Evolutionary conservation across 1,284 basidiomycete species (phyloP).

Genomic region (Thelephora terrestris): DNA sequence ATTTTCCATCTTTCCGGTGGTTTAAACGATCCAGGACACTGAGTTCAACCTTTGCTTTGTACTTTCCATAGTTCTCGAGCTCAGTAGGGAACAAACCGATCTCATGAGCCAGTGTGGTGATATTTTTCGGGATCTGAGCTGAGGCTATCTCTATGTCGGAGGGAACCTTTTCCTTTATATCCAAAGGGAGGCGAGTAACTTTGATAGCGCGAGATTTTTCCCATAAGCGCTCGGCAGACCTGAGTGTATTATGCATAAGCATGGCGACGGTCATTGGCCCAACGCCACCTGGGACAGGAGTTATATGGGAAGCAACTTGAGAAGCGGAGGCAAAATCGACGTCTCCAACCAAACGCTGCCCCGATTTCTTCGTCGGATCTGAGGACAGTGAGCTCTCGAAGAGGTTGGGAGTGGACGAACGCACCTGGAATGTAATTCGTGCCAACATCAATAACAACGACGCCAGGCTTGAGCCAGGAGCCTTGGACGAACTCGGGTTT

Average conservation of each 20-base stretch:
- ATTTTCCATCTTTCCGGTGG: slow-evolving; percentile 90
- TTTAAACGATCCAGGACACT: slow-evolving; percentile 78
- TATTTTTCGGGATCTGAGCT: slow-evolving; percentile 88
- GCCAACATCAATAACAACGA: slow-evolving; percentile 92
- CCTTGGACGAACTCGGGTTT: slow-evolving; percentile 87
- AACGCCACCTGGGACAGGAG: slow-evolving; percentile 96
- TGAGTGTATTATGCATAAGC: slow-evolving; percentile 93
- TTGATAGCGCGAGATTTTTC: slow-evolving; percentile 54
- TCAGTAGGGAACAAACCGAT: slow-evolving; percentile 85
- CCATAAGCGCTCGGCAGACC: slow-evolving; percentile 78
- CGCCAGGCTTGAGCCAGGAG: slow-evolving; percentile 93
- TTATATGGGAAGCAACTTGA: slow-evolving; percentile 80
- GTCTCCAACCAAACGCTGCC: slow-evolving; percentile 94
- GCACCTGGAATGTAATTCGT: slow-evolving; percentile 91
- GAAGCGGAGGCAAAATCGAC: slow-evolving; percentile 80
- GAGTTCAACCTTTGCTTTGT: slow-evolving; percentile 96
- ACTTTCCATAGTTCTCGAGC: slow-evolving; percentile 90
- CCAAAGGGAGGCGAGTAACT: slow-evolving; percentile 73
- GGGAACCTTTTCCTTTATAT: slow-evolving; percentile 79
- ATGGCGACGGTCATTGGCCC: slow-evolving; percentile 99
- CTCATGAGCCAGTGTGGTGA: slow-evolving; percentile 79
- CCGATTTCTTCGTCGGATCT: slow-evolving; percentile 90
- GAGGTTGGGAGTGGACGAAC: slow-evolving; percentile 2
- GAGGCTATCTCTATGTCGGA: slow-evolving; percentile 95
- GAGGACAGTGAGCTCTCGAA: slow-evolving; percentile 1